These are phyloP conservation scores for Sclerotinia trifoliorum DNA, from an alignment of 2,329 filamentous ascomycete species.

Conservation along the genomic window DNA sequence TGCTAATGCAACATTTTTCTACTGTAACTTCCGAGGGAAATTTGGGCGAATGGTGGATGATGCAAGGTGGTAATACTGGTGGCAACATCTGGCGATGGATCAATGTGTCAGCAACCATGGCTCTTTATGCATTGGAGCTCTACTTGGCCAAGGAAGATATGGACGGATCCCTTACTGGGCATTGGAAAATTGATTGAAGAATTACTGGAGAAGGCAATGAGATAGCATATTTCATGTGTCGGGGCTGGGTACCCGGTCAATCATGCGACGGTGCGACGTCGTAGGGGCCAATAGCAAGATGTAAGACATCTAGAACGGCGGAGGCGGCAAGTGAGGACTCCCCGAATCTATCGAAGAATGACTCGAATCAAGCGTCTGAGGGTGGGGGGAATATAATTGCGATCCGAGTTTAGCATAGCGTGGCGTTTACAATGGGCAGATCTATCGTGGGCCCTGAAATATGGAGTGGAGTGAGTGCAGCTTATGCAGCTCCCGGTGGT, in stretches of 20 bases:
- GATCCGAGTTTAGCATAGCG: conserved; percentile 20
- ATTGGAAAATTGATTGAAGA: conserved; percentile 89
- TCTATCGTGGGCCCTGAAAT: conserved; percentile 11
- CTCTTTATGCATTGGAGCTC: conserved; percentile 84
- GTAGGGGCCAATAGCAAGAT: conserved; percentile 1
- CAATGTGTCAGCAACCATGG: conserved; percentile 86
- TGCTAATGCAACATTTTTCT: conserved; percentile 93
- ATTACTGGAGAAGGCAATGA: conserved; percentile 10
- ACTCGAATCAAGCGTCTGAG: neutral
- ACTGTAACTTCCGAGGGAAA: conserved; percentile 63
- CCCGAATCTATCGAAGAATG: neutral
- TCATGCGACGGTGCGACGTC: conserved; percentile 2
- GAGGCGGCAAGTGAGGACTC: neutral
- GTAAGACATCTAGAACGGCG: conserved; percentile 3
- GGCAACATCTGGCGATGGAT: conserved; percentile 92
- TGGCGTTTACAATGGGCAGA: conserved; percentile 19
- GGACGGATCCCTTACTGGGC: conserved; percentile 67
- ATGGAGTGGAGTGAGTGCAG: conserved; percentile 2
- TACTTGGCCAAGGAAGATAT: conserved; percentile 82
- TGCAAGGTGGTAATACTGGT: conserved; percentile 76
- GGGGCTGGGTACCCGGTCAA: conserved; percentile 9
- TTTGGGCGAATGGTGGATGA: conserved; percentile 76
- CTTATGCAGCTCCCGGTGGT: conserved; percentile 17
- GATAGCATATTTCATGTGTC: conserved; percentile 20
- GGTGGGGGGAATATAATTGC: conserved; percentile 8